Conservation (phyloP, 1,284 basidiomycete species). For the Ustilago trichophora region DNA sequence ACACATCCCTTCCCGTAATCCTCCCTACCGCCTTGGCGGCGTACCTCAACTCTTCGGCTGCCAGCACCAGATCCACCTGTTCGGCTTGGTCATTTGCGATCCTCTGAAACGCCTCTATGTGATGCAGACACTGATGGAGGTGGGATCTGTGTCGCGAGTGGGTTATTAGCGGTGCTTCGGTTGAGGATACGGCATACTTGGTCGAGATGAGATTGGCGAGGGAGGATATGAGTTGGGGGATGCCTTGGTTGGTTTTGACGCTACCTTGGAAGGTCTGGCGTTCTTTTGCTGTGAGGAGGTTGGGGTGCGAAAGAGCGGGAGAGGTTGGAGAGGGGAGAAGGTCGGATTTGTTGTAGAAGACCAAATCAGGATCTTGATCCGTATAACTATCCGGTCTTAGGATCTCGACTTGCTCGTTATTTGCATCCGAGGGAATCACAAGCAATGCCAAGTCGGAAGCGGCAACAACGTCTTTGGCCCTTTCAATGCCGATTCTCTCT, state of each 20-base stretch:
- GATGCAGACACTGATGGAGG: slow-evolving; percentile 74
- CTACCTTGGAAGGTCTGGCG: slow-evolving; percentile 80
- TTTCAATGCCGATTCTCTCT: slow-evolving; percentile 81
- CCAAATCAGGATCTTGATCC: slow-evolving; percentile 63
- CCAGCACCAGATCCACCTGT: slow-evolving; percentile 78
- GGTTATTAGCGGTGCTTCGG: slow-evolving; percentile 75
- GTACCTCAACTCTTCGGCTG: slow-evolving; percentile 84
- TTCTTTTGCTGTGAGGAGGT: too few relatives aligned
- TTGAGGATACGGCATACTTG: slow-evolving; percentile 68
- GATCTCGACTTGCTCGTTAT: slow-evolving; percentile 63
- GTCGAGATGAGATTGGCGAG: slow-evolving; percentile 72
- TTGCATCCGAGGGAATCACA: slow-evolving; percentile 78
- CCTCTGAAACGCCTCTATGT: slow-evolving; percentile 69
- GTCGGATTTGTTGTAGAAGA: slow-evolving; percentile 81
- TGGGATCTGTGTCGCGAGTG: slow-evolving; percentile 81
- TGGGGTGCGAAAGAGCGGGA: too few relatives aligned
- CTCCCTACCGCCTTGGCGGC: slow-evolving; percentile 82
- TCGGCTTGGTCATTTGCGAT: slow-evolving; percentile 66
- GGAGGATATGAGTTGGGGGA: slow-evolving; percentile 72
- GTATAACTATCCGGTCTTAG: slow-evolving; percentile 70
- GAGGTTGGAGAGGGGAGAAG: too few relatives aligned
- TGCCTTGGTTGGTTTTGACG: slow-evolving; percentile 73
- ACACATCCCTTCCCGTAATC: slow-evolving; percentile 76
- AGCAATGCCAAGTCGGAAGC: slow-evolving; percentile 78
- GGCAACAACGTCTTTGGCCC: slow-evolving; percentile 75